A percentile compares a stretch with the other conserved stretches of the same genome.
These are phyloP conservation scores for Fusarium sp. DNA, from an alignment of 2,329 filamentous ascomycete genomes.

Conservation along the genomic window DNA sequence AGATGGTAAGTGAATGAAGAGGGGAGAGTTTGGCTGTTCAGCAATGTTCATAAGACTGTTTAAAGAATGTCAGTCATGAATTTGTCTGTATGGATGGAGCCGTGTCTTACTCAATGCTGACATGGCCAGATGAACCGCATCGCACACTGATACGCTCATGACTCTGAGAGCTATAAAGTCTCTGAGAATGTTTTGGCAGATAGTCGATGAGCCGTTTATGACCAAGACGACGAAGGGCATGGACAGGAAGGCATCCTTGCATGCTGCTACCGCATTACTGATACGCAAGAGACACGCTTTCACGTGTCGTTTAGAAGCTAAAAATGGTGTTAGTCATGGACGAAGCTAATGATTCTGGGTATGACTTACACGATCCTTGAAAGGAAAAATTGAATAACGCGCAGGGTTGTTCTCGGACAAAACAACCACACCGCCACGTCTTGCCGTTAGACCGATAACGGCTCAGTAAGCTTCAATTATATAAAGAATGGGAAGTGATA, in stretches of 20 bases:
- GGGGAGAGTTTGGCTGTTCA: slow-evolving; percentile 55
- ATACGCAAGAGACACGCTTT: not conserved
- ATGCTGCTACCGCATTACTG: slow-evolving; percentile 41
- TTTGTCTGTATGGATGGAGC: not conserved
- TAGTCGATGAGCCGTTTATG: slow-evolving; percentile 16
- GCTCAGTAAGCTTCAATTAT: not conserved
- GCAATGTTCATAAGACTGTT: slow-evolving; percentile 63
- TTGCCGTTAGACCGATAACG: not conserved
- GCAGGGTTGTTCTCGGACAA: not conserved
- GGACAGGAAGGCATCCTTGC: slow-evolving; percentile 40
- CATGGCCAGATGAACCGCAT: slow-evolving; percentile 62
- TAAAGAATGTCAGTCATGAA: slow-evolving; percentile 31
- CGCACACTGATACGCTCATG: slow-evolving; percentile 59
- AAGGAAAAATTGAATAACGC: not conserved
- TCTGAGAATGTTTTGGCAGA: not conserved
- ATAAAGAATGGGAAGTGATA: not conserved
- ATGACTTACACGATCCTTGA: slow-evolving; percentile 20
- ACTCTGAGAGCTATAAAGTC: slow-evolving; percentile 42
- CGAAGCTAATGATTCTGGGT: not conserved
- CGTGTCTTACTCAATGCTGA: slow-evolving; percentile 64
- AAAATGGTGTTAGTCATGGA: not conserved
- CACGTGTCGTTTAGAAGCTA: not conserved
- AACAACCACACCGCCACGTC: not conserved
- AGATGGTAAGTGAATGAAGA: slow-evolving; percentile 69
- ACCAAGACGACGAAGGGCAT: slow-evolving; percentile 28